Conservation (phyloP, 2,329 filamentous ascomycete genomes). For the Dactylonectria estremocensis region DNA sequence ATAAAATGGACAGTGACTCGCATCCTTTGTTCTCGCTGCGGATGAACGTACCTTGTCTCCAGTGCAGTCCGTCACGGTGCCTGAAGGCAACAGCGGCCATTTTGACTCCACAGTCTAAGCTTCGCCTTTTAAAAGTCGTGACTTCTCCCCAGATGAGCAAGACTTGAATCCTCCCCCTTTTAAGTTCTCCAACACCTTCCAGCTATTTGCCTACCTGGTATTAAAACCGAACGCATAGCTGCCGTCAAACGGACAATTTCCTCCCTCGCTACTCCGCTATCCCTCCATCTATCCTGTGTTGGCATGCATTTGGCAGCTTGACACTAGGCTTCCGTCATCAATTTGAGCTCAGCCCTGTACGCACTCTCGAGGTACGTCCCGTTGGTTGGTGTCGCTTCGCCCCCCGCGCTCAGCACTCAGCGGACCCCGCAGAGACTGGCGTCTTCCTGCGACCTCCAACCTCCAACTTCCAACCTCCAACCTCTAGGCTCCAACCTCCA, state of each 20-base stretch:
- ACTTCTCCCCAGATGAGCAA: not conserved
- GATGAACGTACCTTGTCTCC: not conserved
- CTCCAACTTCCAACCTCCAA: conserved; percentile 41
- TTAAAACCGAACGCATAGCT: too few species aligned
- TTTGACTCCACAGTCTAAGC: conserved; percentile 25
- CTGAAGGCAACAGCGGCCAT: conserved; percentile 41
- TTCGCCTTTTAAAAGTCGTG: conserved; percentile 6
- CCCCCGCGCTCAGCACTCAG: conserved; percentile 39
- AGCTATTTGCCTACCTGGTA: too few species aligned
- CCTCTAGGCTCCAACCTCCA: conserved; percentile 44
- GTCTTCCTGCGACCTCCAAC: conserved; percentile 32
- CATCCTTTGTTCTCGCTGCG: not conserved
- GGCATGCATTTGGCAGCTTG: too few species aligned
- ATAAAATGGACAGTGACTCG: not conserved
- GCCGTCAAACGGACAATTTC: too few species aligned
- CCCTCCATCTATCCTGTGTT: too few species aligned
- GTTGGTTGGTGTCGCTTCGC: conserved; percentile 21
- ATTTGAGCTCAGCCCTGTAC: not conserved
- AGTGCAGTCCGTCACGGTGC: not conserved
- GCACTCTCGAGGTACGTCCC: conserved; percentile 21
- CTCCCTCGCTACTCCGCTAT: too few species aligned
- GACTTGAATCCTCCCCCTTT: not conserved
- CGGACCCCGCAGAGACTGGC: conserved; percentile 47
- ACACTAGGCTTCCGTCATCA: not conserved
- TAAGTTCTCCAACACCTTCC: not conserved